Percentiles rank a stretch among this genome's conserved stretches.
Evolutionary conservation across 2,329 filamentous ascomycete species (phyloP).

Genomic region (Sclerotinia glacialis): DNA sequence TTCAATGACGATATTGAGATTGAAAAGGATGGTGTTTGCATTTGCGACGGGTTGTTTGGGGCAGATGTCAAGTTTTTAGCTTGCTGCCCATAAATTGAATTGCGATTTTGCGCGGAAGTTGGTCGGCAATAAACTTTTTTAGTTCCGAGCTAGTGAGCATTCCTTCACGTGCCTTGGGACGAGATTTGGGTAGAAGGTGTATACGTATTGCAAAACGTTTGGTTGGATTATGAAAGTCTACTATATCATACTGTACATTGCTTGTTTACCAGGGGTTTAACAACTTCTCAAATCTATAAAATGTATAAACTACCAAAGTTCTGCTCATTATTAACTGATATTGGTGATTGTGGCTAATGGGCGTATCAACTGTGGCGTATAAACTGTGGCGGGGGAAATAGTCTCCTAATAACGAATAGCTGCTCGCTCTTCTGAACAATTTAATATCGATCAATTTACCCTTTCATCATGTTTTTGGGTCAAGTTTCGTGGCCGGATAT

Average conservation of each 20-base stretch:
- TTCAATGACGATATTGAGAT: conserved; percentile 9
- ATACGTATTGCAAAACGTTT: no score
- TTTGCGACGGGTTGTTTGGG: neutral
- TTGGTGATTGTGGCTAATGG: neutral
- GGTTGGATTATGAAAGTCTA: no score
- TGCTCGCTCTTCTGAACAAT: neutral
- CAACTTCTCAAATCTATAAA: no score
- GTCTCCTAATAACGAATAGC: neutral
- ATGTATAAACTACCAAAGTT: neutral
- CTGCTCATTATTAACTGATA: neutral
- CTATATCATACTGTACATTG: neutral
- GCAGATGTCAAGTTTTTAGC: conserved; percentile 16
- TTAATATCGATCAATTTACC: neutral
- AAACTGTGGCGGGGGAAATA: no score
- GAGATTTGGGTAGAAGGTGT: no score
- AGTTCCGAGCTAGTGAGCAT: neutral
- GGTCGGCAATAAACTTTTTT: conserved; percentile 23
- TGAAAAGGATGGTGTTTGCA: conserved; percentile 14
- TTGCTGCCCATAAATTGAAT: conserved; percentile 4
- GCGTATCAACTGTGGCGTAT: neutral
- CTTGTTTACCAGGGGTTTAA: neutral
- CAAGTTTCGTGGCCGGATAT: conserved; percentile 76
- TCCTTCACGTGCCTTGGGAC: neutral
- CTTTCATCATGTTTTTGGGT: conserved; percentile 62
- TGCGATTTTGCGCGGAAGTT: neutral